Conservation (phyloP, 805 yeast species). For the Jamesozyma spencerorum region DNA sequence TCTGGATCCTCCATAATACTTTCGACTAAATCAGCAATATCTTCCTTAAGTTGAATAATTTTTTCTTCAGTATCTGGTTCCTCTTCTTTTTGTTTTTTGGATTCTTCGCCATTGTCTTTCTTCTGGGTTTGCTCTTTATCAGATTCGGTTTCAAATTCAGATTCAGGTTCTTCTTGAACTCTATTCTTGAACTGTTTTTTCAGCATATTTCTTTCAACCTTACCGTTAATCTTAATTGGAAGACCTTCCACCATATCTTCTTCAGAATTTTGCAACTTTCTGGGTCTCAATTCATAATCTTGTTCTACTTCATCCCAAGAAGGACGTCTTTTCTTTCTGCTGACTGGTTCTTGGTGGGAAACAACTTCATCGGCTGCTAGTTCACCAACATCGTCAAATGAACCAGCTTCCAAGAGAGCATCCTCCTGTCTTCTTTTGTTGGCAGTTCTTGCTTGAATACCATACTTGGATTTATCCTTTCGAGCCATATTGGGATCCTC, state of each 20-base stretch:
- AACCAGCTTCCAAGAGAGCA: constrained; percentile 19
- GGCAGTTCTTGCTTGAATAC: constrained; percentile 24
- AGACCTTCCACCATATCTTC: constrained; percentile 51
- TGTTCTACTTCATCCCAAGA: constrained; percentile 70
- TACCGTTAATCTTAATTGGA: constrained; percentile 75
- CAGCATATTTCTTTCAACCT: constrained; percentile 54
- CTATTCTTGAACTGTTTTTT: constrained; percentile 9
- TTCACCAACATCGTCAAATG: constrained; percentile 17
- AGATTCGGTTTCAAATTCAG: constrained; percentile 11
- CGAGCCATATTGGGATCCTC: constrained; percentile 17
- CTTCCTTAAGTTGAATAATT: constrained; percentile 61
- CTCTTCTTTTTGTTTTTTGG: constrained; percentile 25
- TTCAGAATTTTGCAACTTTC: constrained; percentile 38
- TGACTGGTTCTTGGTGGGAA: constrained; percentile 1
- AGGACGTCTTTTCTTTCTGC: constrained; percentile 8
- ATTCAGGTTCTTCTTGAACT: constrained; percentile 12
- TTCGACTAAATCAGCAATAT: constrained; percentile 73
- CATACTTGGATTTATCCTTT: constrained; percentile 21
- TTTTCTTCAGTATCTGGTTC: constrained; percentile 46
- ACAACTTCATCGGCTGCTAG: constrained; percentile 11
- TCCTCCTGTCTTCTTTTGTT: constrained; percentile 27
- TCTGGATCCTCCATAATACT: constrained; percentile 81
- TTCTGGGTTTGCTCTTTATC: constrained; percentile 23
- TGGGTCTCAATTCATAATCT: constrained; percentile 67
- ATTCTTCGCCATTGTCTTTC: constrained; percentile 21